Evolutionary conservation across 768 basidiomycete genomes (phyloP).

Genomic region (Jaapia argillacea): DNA sequence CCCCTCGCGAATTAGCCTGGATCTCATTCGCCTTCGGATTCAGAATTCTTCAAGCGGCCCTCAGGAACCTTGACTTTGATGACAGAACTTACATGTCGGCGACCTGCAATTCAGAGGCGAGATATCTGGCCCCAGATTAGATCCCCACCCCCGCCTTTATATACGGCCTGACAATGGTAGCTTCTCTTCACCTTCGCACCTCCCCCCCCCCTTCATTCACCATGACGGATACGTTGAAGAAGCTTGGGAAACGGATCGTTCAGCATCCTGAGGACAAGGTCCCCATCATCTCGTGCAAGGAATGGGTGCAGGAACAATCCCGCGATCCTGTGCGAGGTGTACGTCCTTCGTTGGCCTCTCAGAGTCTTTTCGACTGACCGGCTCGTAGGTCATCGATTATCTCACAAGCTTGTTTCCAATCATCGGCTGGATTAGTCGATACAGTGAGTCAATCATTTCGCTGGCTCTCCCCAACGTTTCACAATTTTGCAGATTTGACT

Average conservation of each 20-base stretch:
- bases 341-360: constrained; percentile 12
- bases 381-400: constrained; percentile 47
- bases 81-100: no score
- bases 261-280: constrained; percentile 50
- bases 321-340: constrained; percentile 42
- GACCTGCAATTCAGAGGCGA: no score
- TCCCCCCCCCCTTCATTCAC: no score
- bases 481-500: constrained; percentile 38
- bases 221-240: constrained; percentile 33
- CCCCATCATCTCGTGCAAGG: constrained; percentile 46
- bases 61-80: no score
- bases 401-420: constrained; percentile 73
- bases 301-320: constrained; percentile 36
- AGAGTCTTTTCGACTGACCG: constrained; percentile 2
- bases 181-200: no score
- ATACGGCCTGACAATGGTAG: no score
- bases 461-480: background rate
- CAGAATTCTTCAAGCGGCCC: no score
- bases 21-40: no score
- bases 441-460: constrained; percentile 44
- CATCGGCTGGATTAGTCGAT: constrained; percentile 74
- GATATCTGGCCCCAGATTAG: no score
- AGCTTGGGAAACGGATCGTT: constrained; percentile 45
- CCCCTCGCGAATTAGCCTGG: no score
- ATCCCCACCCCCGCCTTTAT: no score